Evolutionary conservation across 495 filamentous ascomycete genomes (phyloP).

Genomic region (Endocarpon pusillum): DNA sequence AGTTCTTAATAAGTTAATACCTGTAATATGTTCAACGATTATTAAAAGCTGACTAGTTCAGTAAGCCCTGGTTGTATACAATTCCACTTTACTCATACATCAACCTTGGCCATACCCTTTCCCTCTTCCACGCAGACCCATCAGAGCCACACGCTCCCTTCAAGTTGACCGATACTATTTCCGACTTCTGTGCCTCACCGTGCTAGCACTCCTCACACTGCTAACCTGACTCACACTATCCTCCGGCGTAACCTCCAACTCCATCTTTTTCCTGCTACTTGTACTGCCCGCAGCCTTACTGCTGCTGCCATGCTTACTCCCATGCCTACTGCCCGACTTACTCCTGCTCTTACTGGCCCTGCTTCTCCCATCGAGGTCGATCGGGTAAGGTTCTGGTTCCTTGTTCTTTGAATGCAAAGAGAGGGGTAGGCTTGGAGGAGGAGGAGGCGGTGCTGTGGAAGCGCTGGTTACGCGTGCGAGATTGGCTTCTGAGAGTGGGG

Average conservation of each 20-base stretch:
- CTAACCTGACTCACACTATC: conserved; percentile 25
- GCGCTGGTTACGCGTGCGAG: conserved; percentile 5
- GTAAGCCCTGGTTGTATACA: too few relatives aligned
- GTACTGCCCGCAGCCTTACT: conserved; percentile 21
- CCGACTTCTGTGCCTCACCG: too few relatives aligned
- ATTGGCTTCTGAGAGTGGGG: conserved; percentile 8
- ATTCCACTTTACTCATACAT: too few relatives aligned
- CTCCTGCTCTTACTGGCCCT: background rate
- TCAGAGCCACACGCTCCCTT: too few relatives aligned
- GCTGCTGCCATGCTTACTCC: conserved; percentile 31
- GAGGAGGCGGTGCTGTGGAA: conserved; percentile 14
- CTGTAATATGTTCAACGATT: too few relatives aligned
- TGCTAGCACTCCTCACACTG: too few relatives aligned
- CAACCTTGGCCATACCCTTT: too few relatives aligned
- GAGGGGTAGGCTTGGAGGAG: conserved; percentile 8
- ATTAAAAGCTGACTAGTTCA: too few relatives aligned
- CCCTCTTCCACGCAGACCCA: too few relatives aligned
- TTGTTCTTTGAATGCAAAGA: conserved; percentile 2
- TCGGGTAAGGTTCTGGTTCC: background rate
- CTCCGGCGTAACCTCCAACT: conserved; percentile 19
- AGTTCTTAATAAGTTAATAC: too few relatives aligned
- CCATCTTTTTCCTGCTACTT: conserved; percentile 12
- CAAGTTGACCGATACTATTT: too few relatives aligned
- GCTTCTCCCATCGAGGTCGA: background rate
- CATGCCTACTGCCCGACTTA: conserved; percentile 4